A percentile compares a stretch with the other conserved stretches of the same genome.
Evolutionary conservation across 768 basidiomycete species (phyloP).

Genomic region (Suillus variegatus): DNA sequence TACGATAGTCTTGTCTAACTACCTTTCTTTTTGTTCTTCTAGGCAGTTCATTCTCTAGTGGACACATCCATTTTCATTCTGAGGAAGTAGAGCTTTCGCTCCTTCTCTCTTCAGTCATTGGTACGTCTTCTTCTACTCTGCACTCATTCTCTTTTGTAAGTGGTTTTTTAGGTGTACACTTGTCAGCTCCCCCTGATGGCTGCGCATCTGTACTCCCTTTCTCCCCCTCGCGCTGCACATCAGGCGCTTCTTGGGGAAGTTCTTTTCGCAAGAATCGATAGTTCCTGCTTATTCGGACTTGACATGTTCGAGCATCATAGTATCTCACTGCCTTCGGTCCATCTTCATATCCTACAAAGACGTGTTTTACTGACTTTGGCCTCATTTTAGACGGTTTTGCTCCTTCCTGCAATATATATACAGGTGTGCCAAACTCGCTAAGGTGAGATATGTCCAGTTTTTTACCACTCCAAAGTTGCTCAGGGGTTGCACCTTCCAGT

Average conservation of each 20-base stretch:
- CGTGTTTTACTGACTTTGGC: constrained; percentile 11
- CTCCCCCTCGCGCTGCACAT: not conserved
- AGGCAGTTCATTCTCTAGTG: not conserved
- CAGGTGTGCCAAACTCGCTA: constrained; percentile 17
- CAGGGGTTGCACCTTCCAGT: not conserved
- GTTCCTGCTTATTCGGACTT: not conserved
- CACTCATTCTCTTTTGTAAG: not conserved
- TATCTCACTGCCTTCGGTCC: constrained; percentile 14
- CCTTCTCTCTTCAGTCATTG: not conserved
- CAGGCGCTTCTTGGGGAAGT: not conserved
- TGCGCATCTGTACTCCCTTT: not conserved
- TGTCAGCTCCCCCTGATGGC: constrained; percentile 1
- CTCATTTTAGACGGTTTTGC: constrained; percentile 14
- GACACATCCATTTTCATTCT: not conserved
- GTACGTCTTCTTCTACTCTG: not conserved
- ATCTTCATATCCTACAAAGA: constrained; percentile 17
- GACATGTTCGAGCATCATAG: constrained; percentile 12
- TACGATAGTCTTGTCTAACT: not conserved
- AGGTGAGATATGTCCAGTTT: constrained; percentile 32
- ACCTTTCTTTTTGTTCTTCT: constrained; percentile 2
- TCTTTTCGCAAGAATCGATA: not conserved
- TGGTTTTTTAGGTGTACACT: not conserved
- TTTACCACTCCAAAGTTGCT: constrained; percentile 11
- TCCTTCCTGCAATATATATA: constrained; percentile 17
- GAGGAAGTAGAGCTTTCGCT: not conserved